Evolutionary conservation across 208 protist genomes (phyloP), one percentile per base, ranked within the genome.

Genomic region (Crithidia bombi): DNA sequence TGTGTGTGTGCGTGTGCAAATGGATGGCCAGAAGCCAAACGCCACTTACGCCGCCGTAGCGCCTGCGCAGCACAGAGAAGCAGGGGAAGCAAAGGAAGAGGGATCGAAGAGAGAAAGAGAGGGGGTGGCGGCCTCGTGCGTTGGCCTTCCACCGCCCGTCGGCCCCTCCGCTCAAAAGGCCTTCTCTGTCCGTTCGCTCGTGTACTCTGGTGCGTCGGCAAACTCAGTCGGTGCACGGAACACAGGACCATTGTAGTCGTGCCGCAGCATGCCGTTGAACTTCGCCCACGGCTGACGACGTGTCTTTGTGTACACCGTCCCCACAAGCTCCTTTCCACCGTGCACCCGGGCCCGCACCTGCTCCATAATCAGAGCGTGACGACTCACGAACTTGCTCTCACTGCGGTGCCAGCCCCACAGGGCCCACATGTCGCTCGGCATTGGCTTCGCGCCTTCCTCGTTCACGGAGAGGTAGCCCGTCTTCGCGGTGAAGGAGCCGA

Each of bases 361-460:
- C 52, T 94, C 75, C 57, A 63, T 61, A 26, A 97, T 83, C 68
- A 89, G 73, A 12, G 73, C 65, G 21, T 79, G 56, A 1, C 90
- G 79, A 52, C 86, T 94, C 47, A 88, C 73, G 69, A 93, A 95
- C 79, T 97, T 97, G 38, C 78, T 30, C 69, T 97, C 92, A 44
- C 74, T 86, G 26, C 82, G 76, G 65, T 95, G 87, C 90, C 92
- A 97, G 25, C 92, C 92, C 87, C 89, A 95, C 1, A 94, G 35
- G 1, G 90, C 90, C 84, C 86, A 97, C 89, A 95, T 94, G 68
- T 97, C 89, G 12, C 80, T 64, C 25, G 92, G 92, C 86, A 93
- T 94, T 19, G 89, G 86, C 26, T 68, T 78, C 28, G 92, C 92
- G 7, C 88, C 90, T 63, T 97, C 92, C 62, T 89, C 89, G 38